These are phyloP conservation scores for Fusarium graminum DNA, from an alignment of 2,329 filamentous ascomycete genomes.

Conservation along the genomic window DNA sequence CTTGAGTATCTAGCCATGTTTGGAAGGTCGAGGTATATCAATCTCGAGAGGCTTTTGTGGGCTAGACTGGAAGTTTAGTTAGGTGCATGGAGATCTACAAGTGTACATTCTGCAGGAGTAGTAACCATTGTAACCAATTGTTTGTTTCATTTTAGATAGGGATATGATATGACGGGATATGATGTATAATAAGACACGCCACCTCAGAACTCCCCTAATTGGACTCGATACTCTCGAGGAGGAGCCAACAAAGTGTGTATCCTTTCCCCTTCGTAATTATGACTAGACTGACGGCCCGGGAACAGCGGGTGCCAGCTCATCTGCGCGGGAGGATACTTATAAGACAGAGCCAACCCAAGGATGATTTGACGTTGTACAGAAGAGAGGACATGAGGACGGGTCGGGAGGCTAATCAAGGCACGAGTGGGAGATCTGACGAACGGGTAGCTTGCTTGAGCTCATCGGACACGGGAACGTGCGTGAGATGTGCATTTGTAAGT, in stretches of 20 bases:
- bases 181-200: neutral
- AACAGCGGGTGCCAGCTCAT: slow-evolving; percentile 28
- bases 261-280: neutral
- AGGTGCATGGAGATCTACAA: slow-evolving; percentile 2
- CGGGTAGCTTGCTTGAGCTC: slow-evolving; percentile 49
- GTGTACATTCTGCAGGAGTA: neutral
- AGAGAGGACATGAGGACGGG: slow-evolving; percentile 26
- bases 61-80: slow-evolving; percentile 9
- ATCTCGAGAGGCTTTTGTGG: slow-evolving; percentile 1
- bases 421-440: slow-evolving; percentile 45
- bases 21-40: slow-evolving; percentile 19
- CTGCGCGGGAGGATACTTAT: slow-evolving; percentile 15
- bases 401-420: slow-evolving; percentile 33
- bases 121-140: neutral
- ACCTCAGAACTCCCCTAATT: neutral
- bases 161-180: neutral
- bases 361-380: slow-evolving; percentile 17
- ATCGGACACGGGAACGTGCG: slow-evolving; percentile 50
- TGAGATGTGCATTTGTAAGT: slow-evolving; percentile 29
- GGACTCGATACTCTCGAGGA: neutral
- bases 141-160: neutral
- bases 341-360: slow-evolving; percentile 8
- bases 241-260: neutral
- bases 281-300: neutral
- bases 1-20: slow-evolving; percentile 14